These are phyloP conservation scores for Aspergillus neotritici DNA, from an alignment of 2,329 filamentous ascomycete genomes.

Conservation along the genomic window DNA sequence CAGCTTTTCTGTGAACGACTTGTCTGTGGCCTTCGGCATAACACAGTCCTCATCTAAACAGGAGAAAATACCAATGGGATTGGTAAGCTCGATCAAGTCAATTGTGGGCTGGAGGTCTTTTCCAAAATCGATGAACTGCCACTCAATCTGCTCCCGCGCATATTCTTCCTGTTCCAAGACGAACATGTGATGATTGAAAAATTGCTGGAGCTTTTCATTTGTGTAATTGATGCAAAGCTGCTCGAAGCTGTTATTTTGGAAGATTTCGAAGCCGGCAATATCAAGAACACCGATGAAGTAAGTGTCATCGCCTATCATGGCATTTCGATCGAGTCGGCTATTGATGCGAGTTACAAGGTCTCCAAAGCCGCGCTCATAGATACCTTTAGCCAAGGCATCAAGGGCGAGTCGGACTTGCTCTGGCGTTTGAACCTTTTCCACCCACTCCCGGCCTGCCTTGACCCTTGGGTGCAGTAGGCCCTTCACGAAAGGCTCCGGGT, in stretches of 20 bases:
- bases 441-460: slow-evolving; percentile 95
- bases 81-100: slow-evolving; percentile 90
- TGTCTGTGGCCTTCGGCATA: slow-evolving; percentile 98
- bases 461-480: slow-evolving; percentile 87
- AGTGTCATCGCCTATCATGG: slow-evolving; percentile 76
- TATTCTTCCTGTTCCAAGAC: slow-evolving; percentile 98
- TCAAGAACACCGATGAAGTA: slow-evolving; percentile 97
- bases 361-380: slow-evolving; percentile 94
- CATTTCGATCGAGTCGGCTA: slow-evolving; percentile 78
- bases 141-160: slow-evolving; percentile 94
- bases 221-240: slow-evolving; percentile 99
- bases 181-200: slow-evolving; percentile 99
- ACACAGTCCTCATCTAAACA: slow-evolving; percentile 97
- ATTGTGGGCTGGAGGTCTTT: slow-evolving; percentile 96
- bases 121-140: slow-evolving; percentile 99
- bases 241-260: slow-evolving; percentile 97
- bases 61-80: slow-evolving; percentile 97
- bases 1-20: slow-evolving; percentile 95
- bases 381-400: slow-evolving; percentile 90
- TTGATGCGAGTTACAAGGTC: slow-evolving; percentile 91
- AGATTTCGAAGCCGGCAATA: slow-evolving; percentile 98
- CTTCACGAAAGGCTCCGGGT: slow-evolving; percentile 76
- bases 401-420: slow-evolving; percentile 89
- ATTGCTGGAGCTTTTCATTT: slow-evolving; percentile 97
- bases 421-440: slow-evolving; percentile 95